phyloP scores from a whole-genome alignment of 2,329 filamentous ascomycete species.

The Penicillium italicum region DNA sequence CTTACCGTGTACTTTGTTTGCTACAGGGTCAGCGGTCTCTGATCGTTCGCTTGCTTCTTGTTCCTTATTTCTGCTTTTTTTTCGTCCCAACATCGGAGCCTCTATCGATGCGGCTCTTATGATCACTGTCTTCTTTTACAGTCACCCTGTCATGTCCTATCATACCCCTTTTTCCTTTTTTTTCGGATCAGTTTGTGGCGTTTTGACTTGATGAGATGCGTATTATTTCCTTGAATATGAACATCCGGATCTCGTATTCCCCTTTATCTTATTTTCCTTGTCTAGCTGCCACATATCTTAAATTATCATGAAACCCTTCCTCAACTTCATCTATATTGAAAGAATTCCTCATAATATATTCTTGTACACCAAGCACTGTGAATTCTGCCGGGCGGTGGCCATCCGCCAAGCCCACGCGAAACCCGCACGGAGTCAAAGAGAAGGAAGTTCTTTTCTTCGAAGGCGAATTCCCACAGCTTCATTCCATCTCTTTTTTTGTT shows the following conservation, averaged over 20 bases:
- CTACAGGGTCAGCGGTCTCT: background rate
- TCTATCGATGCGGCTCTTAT: constrained; percentile 4
- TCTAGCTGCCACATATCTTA: background rate
- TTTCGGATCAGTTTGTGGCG: constrained; percentile 11
- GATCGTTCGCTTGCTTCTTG: constrained; percentile 8
- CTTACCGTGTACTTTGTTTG: background rate
- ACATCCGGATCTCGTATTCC: background rate
- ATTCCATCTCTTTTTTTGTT: constrained; percentile 16
- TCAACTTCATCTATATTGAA: background rate
- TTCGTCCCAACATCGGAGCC: constrained; percentile 1
- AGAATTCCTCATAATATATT: background rate
- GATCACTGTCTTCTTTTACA: constrained; percentile 11
- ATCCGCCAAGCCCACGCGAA: constrained; percentile 23
- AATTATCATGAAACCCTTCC: background rate
- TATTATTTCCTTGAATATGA: constrained; percentile 2
- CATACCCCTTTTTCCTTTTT: constrained; percentile 17
- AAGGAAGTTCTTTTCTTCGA: constrained; percentile 28
- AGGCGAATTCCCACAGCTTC: constrained; percentile 26
- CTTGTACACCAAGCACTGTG: too few relatives aligned
- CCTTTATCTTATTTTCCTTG: constrained; percentile 3
- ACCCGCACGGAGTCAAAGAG: constrained; percentile 25
- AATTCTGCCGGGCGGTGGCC: constrained; percentile 25
- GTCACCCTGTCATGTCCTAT: constrained; percentile 17
- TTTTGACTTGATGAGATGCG: constrained; percentile 11
- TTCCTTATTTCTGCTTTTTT: constrained; percentile 4